A percentile compares a stretch with the other conserved stretches of the same genome.
Conservation (phyloP, 148 eudicot species). For the Rhododendron williamsianum region DNA sequence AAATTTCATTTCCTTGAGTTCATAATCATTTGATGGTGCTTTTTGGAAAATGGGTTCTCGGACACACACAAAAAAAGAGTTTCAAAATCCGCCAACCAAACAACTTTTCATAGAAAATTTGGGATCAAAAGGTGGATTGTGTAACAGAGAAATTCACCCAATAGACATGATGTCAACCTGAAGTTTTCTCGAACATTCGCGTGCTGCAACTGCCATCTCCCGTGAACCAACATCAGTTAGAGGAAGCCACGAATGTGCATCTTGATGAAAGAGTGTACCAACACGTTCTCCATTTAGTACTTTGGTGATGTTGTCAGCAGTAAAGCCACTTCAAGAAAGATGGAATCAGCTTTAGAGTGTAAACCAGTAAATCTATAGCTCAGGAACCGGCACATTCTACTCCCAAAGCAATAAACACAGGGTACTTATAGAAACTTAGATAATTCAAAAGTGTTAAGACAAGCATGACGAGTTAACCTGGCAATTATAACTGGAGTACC, state of each 20-base stretch:
- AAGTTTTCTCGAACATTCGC: slow-evolving; percentile 68
- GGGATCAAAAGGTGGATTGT: background rate
- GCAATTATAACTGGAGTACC: slow-evolving; percentile 46
- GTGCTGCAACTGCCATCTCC: slow-evolving; percentile 80
- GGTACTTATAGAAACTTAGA: background rate
- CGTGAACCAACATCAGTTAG: slow-evolving; percentile 53
- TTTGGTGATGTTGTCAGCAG: slow-evolving; percentile 51
- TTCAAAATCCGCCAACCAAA: background rate
- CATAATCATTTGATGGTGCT: background rate
- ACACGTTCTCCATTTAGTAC: slow-evolving; percentile 62
- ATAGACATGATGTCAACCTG: slow-evolving; percentile 40
- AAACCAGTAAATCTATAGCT: background rate
- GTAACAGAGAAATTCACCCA: background rate
- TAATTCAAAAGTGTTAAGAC: background rate
- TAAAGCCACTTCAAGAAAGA: slow-evolving; percentile 57
- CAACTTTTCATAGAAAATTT: background rate
- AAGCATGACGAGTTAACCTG: slow-evolving; percentile 21
- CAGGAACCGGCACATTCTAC: background rate
- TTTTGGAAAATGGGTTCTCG: background rate
- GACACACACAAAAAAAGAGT: background rate
- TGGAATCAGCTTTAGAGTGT: slow-evolving; percentile 7
- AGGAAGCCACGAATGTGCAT: slow-evolving; percentile 55
- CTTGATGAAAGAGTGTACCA: slow-evolving; percentile 83
- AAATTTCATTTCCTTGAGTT: background rate
- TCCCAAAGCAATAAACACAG: background rate